These are phyloP conservation scores for Hericium rajendrae DNA, from an alignment of 768 basidiomycete genomes.

Conservation along the genomic window DNA sequence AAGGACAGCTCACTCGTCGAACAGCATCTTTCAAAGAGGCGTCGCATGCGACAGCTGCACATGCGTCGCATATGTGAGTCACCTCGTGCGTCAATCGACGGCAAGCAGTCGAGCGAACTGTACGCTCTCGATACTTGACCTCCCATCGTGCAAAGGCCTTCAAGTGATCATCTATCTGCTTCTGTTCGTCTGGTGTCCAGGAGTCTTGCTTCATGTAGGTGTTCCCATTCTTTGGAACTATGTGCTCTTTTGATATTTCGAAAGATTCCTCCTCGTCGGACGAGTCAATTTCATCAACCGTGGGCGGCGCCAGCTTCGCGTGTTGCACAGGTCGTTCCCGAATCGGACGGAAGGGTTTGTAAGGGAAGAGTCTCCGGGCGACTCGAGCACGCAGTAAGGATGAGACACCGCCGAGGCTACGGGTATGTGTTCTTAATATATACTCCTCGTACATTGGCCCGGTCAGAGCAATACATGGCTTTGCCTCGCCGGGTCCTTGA, in stretches of 20 bases:
- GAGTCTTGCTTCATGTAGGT: neutral
- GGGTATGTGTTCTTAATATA: slow-evolving; percentile 3
- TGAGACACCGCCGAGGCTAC: slow-evolving; percentile 2
- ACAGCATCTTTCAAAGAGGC: neutral
- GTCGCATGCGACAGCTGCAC: neutral
- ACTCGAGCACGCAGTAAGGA: neutral
- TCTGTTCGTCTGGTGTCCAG: neutral
- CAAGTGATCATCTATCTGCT: neutral
- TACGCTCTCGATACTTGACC: neutral
- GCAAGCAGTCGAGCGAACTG: neutral
- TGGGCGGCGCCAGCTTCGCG: neutral
- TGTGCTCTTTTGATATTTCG: no score
- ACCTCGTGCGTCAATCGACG: neutral
- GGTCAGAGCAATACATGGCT: neutral
- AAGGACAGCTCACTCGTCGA: neutral
- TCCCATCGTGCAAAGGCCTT: neutral
- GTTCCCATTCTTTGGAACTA: neutral
- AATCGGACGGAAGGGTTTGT: neutral
- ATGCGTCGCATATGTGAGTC: neutral
- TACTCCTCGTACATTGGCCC: neutral
- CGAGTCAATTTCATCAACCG: no score
- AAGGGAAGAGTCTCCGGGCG: neutral
- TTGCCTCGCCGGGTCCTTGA: no score
- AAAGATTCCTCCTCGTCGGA: no score
- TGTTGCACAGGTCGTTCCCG: neutral